Base-by-base conservation (phyloP, 345 rosid genomes). In the Citrus australasica region DNA sequence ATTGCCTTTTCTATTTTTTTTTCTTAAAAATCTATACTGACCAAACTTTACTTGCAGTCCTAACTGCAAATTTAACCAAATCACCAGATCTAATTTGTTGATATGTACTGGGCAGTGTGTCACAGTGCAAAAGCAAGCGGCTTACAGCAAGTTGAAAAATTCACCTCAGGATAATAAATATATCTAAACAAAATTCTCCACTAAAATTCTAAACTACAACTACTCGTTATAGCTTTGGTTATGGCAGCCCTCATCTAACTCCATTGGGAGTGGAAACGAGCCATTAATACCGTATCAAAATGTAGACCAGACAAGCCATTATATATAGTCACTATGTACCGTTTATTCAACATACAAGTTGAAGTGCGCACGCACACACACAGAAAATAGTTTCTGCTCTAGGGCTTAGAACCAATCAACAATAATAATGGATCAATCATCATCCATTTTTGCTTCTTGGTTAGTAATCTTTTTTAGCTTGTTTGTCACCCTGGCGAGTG, bases 221-320 rank as follows among this genome's bases (percentile, higher is more conserved):
- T 59, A 64, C 73, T 46, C 35, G 35, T 27, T 75, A 69, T 0
- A 3, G 27, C 64, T 46, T 67, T 65, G 58, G 56, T 68, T 37
- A 59, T 53, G 80, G 82, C 56, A 19, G 42, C 73, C 46, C 33
- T 42, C 69, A 67, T 63, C 79, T 79, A 68, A 61, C 82, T 61
- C 35, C 61, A 32, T 17, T 40, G 81, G 71, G 17, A 76, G 79
- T 80, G 51, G 79, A 11, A 77, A 63, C 67, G 6, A 48, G 66
- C 81, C 87, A 82, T 86, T 84, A 86, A 86, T 85, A 62, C 48
- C 7, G 25, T 4, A 9, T 73, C 58, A 73, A 66, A 64, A n/a
- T 61, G 63, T 55, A 60, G 38, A 51, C 33, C 17, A 8, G 21
- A 5, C 21, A 37, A 25, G 8, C 22, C 42, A 5, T 38, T 80